A percentile compares a stretch with the other conserved stretches of the same genome.
These are phyloP conservation scores for Xylaria grammica DNA, from an alignment of 495 filamentous ascomycete species.

Conservation along the genomic window DNA sequence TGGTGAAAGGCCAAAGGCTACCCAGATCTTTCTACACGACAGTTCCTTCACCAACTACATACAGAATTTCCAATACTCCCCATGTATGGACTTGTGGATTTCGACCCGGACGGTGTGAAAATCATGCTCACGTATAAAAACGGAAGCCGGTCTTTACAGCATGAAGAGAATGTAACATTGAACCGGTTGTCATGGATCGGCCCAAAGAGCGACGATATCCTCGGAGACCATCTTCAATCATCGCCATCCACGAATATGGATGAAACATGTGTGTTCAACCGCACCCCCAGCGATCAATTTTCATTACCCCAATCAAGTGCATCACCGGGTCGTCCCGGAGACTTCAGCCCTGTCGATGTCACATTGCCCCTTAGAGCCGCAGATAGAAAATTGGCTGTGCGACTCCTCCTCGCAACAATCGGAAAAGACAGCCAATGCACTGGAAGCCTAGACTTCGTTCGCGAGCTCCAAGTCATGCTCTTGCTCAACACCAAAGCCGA, in stretches of 20 bases:
- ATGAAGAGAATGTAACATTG: conserved; percentile 67
- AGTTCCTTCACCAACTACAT: conserved; percentile 63
- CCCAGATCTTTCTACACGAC: conserved; percentile 81
- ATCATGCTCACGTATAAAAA: conserved; percentile 89
- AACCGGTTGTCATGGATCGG: conserved; percentile 76
- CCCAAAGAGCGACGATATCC: conserved; percentile 65
- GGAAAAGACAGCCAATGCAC: not conserved
- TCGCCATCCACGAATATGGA: not conserved
- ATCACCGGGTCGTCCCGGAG: conserved; percentile 30
- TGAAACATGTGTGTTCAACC: not conserved
- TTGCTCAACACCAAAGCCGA: conserved; percentile 87
- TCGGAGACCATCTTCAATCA: conserved; percentile 19
- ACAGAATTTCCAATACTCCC: conserved; percentile 42
- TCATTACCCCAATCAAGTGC: not conserved
- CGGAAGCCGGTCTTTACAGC: conserved; percentile 74
- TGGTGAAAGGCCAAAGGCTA: conserved; percentile 81
- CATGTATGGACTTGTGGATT: conserved; percentile 77
- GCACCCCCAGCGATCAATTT: not conserved
- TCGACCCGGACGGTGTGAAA: conserved; percentile 83
- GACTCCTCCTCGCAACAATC: conserved; percentile 63
- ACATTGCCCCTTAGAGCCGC: conserved; percentile 59
- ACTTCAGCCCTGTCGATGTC: conserved; percentile 32
- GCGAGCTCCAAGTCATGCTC: conserved; percentile 84
- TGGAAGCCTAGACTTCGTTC: conserved; percentile 52
- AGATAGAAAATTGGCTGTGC: conserved; percentile 70